Percentiles rank a stretch among this genome's conserved stretches.
These are phyloP conservation scores for Lactifluus pinguis DNA, from an alignment of 768 basidiomycete genomes.

Conservation along the genomic window DNA sequence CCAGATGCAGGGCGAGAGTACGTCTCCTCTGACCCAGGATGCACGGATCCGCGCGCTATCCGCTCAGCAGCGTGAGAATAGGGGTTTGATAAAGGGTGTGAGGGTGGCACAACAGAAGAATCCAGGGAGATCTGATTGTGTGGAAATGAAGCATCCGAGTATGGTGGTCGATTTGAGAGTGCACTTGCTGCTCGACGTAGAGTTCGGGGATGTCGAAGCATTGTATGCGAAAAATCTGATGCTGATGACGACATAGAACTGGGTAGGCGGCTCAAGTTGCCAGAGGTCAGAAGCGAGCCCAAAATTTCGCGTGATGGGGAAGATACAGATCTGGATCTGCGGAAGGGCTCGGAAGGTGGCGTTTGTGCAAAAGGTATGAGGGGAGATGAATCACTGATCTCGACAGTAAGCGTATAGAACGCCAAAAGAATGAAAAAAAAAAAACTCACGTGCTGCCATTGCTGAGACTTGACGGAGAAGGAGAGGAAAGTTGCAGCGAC, in stretches of 20 bases:
- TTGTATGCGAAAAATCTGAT: neutral
- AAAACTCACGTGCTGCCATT: conserved; percentile 6
- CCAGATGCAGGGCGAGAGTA: neutral
- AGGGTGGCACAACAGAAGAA: neutral
- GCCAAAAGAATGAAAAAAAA: neutral
- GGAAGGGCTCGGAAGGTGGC: neutral
- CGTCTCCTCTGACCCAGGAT: neutral
- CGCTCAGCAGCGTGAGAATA: neutral
- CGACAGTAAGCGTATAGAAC: neutral
- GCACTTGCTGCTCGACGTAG: conserved; percentile 8
- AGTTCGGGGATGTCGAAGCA: neutral
- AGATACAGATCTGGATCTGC: neutral
- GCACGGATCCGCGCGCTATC: neutral
- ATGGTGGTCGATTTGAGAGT: neutral
- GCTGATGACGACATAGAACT: conserved; percentile 1
- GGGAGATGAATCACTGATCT: neutral
- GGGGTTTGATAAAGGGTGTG: neutral
- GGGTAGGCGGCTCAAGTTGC: neutral
- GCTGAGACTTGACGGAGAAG: neutral
- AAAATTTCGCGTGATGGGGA: neutral
- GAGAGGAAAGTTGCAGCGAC: neutral
- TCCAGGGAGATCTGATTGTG: neutral
- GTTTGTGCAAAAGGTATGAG: neutral
- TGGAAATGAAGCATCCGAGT: neutral
- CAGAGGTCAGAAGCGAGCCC: neutral